phyloP scores from a whole-genome alignment of 2,329 filamentous ascomycete genomes.

The Cytospora chrysosperma region DNA sequence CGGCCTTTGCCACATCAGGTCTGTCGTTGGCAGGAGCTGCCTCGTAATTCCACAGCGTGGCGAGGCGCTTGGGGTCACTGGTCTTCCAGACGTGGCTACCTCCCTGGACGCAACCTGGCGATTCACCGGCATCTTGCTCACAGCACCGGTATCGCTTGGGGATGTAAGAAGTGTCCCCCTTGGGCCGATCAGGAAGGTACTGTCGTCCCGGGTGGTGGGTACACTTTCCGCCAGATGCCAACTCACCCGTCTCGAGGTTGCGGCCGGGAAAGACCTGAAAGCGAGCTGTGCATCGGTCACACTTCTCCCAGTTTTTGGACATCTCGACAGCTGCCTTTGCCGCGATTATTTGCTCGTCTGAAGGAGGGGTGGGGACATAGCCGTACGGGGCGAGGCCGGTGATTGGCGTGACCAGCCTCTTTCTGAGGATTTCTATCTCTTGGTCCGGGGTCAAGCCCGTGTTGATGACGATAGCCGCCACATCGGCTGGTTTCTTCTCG shows the following conservation, averaged over 20 bases:
- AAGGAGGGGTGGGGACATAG: conserved; percentile 71
- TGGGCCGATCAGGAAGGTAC: conserved; percentile 56
- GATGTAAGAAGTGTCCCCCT: conserved; percentile 55
- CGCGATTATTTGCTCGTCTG: conserved; percentile 62
- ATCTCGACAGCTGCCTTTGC: conserved; percentile 64
- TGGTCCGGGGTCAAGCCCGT: conserved; percentile 68
- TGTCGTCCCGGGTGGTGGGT: conserved; percentile 76
- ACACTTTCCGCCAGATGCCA: conserved; percentile 76
- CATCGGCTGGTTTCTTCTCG: conserved; percentile 34
- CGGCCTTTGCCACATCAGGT: conserved; percentile 55
- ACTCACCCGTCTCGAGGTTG: conserved; percentile 69
- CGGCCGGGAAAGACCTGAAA: conserved; percentile 93
- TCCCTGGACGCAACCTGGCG: conserved; percentile 69
- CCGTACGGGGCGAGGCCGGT: conserved; percentile 64
- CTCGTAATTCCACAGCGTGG: conserved; percentile 75
- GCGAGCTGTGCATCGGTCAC: conserved; percentile 79
- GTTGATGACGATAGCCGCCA: conserved; percentile 53
- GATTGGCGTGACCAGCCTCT: conserved; percentile 62
- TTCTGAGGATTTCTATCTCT: conserved; percentile 63
- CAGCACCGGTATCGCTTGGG: conserved; percentile 77
- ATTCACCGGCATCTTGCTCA: conserved; percentile 68
- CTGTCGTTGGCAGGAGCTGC: conserved; percentile 67
- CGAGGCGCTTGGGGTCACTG: conserved; percentile 71
- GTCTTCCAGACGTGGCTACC: conserved; percentile 86
- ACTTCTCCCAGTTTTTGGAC: conserved; percentile 78